A percentile compares a stretch with the other conserved stretches of the same genome.
phyloP scores from a whole-genome alignment of 2,329 filamentous ascomycete species.

The Colletotrichum sp. region DNA sequence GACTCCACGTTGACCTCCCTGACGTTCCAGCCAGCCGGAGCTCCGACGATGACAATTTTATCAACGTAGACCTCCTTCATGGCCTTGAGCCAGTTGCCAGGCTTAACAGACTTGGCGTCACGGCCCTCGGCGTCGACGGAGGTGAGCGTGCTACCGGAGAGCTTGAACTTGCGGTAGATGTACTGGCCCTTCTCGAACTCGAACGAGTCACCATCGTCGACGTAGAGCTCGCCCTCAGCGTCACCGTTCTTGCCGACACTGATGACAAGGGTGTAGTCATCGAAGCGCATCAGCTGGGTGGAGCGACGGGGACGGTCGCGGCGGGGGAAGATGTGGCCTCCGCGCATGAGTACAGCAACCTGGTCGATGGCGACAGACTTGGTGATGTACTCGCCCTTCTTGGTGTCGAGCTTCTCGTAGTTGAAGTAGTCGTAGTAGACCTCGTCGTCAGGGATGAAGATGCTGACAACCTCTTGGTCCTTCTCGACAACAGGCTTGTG shows the following conservation, averaged over 20 bases:
- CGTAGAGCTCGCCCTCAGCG: conserved; percentile 83
- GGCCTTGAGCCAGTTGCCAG: conserved; percentile 76
- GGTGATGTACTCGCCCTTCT: conserved; percentile 72
- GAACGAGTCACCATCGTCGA: conserved; percentile 93
- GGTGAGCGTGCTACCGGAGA: conserved; percentile 64
- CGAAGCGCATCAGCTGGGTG: conserved; percentile 87
- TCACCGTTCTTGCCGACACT: conserved; percentile 64
- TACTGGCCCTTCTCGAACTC: conserved; percentile 86
- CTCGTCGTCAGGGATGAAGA: conserved; percentile 89
- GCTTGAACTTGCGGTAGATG: conserved; percentile 82
- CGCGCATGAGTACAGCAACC: conserved; percentile 90
- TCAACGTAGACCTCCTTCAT: conserved; percentile 83
- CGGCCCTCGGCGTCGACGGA: conserved; percentile 71
- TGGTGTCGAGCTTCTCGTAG: conserved; percentile 73
- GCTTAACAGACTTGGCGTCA: conserved; percentile 57
- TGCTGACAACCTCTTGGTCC: conserved; percentile 72
- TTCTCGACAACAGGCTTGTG: conserved; percentile 88
- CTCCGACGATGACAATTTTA: conserved; percentile 83
- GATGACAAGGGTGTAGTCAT: conserved; percentile 92
- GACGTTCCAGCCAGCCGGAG: conserved; percentile 74
- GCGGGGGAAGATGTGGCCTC: conserved; percentile 89
- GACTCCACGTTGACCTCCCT: conserved; percentile 59
- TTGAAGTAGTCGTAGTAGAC: conserved; percentile 97
- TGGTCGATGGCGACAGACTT: conserved; percentile 82
- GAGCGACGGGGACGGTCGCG: conserved; percentile 88